These are phyloP conservation scores for Panicum miliaceum DNA, from an alignment of 176 grass and related monocot species.

Conservation along the genomic window DNA sequence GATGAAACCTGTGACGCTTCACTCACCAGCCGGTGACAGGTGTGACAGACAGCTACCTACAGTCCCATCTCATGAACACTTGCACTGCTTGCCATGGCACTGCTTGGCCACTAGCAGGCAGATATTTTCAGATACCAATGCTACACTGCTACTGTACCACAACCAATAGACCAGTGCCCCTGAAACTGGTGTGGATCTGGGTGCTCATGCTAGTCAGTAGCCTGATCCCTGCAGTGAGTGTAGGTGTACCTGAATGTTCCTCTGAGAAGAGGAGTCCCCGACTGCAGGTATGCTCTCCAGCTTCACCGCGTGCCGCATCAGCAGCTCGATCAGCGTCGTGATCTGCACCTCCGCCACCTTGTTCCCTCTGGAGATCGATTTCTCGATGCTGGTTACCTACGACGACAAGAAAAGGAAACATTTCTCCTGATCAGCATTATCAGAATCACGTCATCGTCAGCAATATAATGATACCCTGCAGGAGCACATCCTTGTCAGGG, in stretches of 20 bases:
- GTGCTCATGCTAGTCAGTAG: not conserved
- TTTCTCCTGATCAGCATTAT: conserved; percentile 6
- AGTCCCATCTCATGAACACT: not conserved
- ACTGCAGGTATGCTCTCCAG: conserved; percentile 74
- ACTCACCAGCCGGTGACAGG: conserved; percentile 22
- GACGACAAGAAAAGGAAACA: not conserved
- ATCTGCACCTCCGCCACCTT: conserved; percentile 95
- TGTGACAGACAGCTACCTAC: conserved; percentile 8
- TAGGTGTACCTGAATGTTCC: conserved; percentile 81
- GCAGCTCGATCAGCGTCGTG: conserved; percentile 89
- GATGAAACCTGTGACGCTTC: conserved; percentile 32
- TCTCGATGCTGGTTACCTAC: conserved; percentile 80
- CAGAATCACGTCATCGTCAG: not conserved
- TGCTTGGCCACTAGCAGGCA: not conserved
- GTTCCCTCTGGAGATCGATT: conserved; percentile 70
- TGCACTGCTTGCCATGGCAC: conserved; percentile 24
- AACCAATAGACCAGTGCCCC: not conserved
- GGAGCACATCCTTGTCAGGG: conserved; percentile 43
- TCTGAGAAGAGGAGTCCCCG: conserved; percentile 62
- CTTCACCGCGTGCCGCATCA: conserved; percentile 94
- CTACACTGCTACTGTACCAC: not conserved
- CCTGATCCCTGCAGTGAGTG: not conserved
- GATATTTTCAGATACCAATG: conserved; percentile 20
- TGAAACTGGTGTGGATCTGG: not conserved
- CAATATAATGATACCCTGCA: conserved; percentile 7